A percentile compares a stretch with the other conserved stretches of the same genome.
phyloP scores from a whole-genome alignment of 108 stramenopile genomes.

The Skeletonema potamos region DNA sequence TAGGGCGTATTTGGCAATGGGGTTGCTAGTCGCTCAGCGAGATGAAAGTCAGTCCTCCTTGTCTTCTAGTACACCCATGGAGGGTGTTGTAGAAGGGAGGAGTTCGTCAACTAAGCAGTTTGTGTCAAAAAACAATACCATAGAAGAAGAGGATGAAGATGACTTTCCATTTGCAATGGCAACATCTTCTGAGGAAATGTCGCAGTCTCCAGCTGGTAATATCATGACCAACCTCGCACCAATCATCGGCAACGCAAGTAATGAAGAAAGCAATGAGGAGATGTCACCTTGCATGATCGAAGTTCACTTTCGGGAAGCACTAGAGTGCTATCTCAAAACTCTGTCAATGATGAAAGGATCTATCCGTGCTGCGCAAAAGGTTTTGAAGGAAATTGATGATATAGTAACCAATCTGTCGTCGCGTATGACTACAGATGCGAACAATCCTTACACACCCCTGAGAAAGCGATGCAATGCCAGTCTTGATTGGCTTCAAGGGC shows the following conservation, averaged over 20 bases:
- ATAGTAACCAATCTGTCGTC: conserved; percentile 25
- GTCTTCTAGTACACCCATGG: conserved; percentile 69
- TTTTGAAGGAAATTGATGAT: conserved; percentile 59
- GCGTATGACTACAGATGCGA: conserved; percentile 11
- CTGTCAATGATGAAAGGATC: conserved; percentile 83
- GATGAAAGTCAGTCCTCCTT: conserved; percentile 52
- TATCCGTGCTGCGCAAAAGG: conserved; percentile 69
- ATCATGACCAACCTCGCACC: conserved; percentile 24
- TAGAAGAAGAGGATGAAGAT: conserved; percentile 64
- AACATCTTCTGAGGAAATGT: conserved; percentile 25
- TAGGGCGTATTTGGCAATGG: conserved; percentile 83
- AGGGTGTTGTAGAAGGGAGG: conserved; percentile 68
- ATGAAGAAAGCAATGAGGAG: conserved; percentile 34
- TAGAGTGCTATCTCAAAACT: conserved; percentile 80
- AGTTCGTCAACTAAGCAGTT: conserved; percentile 18
- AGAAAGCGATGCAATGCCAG: conserved; percentile 73
- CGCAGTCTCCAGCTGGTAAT: conserved; percentile 15
- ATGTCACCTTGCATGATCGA: conserved; percentile 51
- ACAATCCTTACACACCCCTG: conserved; percentile 52
- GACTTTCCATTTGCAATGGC: conserved; percentile 87
- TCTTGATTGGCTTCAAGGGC: conserved; percentile 66
- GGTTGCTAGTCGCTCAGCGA: conserved; percentile 48
- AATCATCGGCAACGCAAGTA: conserved; percentile 16
- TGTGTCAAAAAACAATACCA: conserved; percentile 10
- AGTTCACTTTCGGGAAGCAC: conserved; percentile 73